Base-by-base conservation (phyloP, 2,329 filamentous ascomycete genomes). In the Sporothrix dimorphospora region DNA sequence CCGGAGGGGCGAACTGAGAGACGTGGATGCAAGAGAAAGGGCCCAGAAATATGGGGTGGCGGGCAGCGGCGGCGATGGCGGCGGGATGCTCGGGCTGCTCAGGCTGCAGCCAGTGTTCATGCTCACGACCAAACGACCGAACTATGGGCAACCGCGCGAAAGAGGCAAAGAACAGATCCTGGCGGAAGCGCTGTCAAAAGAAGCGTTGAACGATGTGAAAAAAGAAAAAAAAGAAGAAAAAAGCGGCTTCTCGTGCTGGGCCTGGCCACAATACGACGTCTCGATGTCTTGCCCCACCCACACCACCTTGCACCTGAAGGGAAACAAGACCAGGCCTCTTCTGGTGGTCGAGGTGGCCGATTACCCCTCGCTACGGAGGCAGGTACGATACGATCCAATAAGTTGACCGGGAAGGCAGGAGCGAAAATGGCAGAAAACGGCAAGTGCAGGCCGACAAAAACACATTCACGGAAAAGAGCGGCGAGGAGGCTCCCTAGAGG, bases 41-140 rank as follows among this genome's bases (percentile, higher is more conserved):
- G 24, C 51, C 55, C 55, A 61, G 55, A 61, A 57, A 38, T 57
- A 34, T 34, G 53, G 53, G 53, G 30, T 57, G 53, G 53, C 53
- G 53, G 53, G 53, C 53, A 59, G 24, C 14, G 30, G 7, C 16
- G 19, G 55, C 30, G 38, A 7, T 11, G 4, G 24, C 53, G 53
- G 53, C 53, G 53, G 59, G n/a, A n/a, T n/a, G n/a, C n/a, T n/a
- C 59, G 59, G 59, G 38, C 45, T 65, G 59, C 12, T 65, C 59
- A 38, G 59, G 53, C 27, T 27, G 51, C 12, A 34, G 30, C 6
- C 30, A 6, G 6, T 34, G 30, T 34, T 34, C 30, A 34, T 34
- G 30, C 30, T 34, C 30, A 34, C 30, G 3, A 34, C 30, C 6
- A 6, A 34, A 3, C 30, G 6, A 3, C 30, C 30, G 6, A n/a